A percentile compares a stretch with the other conserved stretches of the same genome.
Evolutionary conservation across 2,329 filamentous ascomycete genomes (phyloP).

Genomic region (Trichocomaceae sp.): DNA sequence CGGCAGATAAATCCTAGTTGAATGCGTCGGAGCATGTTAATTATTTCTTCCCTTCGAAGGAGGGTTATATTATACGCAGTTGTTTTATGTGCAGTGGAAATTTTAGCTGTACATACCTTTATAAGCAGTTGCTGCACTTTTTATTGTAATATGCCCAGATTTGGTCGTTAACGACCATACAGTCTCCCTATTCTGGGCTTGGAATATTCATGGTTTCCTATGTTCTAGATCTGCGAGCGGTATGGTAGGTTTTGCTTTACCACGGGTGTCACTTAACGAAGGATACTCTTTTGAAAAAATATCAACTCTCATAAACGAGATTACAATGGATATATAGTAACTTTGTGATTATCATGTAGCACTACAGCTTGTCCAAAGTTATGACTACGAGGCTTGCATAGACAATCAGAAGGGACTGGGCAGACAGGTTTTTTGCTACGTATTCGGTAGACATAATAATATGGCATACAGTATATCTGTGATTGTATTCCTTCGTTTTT

Average conservation of each 20-base stretch:
- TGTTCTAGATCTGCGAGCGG: neutral
- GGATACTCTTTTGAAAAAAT: too few species aligned
- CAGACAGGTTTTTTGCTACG: too few species aligned
- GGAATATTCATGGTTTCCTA: neutral
- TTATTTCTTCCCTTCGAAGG: slow-evolving; percentile 1
- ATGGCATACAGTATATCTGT: too few species aligned
- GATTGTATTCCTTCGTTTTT: too few species aligned
- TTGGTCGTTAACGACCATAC: neutral
- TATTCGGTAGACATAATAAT: too few species aligned
- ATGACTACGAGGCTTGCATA: too few species aligned
- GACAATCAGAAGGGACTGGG: too few species aligned
- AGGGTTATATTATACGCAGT: slow-evolving; percentile 7
- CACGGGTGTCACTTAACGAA: neutral
- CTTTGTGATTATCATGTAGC: too few species aligned
- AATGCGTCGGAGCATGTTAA: slow-evolving; percentile 7
- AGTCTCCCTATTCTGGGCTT: neutral
- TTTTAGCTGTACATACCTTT: neutral
- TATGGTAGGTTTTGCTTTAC: neutral
- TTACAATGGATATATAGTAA: too few species aligned
- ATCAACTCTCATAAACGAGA: too few species aligned
- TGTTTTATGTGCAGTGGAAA: slow-evolving; percentile 11
- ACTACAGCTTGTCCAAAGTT: too few species aligned
- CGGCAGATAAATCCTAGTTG: slow-evolving; percentile 13
- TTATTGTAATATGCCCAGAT: neutral
- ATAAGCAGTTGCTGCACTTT: too few species aligned